Percentiles rank a stretch among this genome's conserved stretches.
Evolutionary conservation across 164 flowering plant genomes (phyloP).

Genomic region (Berberis vulgaris): DNA sequence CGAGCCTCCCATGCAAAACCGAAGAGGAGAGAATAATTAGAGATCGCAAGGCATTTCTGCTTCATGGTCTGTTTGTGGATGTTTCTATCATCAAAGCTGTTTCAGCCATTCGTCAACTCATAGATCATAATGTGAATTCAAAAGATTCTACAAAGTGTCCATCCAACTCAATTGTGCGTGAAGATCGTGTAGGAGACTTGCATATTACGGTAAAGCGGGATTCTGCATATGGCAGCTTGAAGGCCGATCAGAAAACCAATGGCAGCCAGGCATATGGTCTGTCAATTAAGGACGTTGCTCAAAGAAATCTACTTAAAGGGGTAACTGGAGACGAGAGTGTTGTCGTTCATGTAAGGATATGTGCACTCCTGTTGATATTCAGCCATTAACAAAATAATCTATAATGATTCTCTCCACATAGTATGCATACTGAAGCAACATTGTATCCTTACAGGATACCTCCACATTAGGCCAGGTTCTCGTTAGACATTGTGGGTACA

Average conservation of each 20-base stretch:
- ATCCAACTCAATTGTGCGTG: constrained; percentile 30
- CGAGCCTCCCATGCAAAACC: constrained; percentile 78
- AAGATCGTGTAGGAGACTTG: constrained; percentile 69
- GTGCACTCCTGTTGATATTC: constrained; percentile 1
- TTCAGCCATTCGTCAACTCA: constrained; percentile 40
- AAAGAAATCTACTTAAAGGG: constrained; percentile 73
- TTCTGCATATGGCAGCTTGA: constrained; percentile 28
- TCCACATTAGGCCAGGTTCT: constrained; percentile 6
- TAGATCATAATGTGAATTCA: constrained; percentile 26
- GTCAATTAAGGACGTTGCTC: constrained; percentile 36
- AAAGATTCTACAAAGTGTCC: constrained; percentile 11
- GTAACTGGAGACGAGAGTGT: constrained; percentile 90
- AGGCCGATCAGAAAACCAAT: constrained; percentile 24
- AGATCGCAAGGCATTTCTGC: constrained; percentile 87
- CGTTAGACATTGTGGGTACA: constrained; percentile 15
- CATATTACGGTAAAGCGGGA: constrained; percentile 34
- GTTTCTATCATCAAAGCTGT: constrained; percentile 65
- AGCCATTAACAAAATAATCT: not conserved
- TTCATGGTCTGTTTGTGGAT: constrained; percentile 76
- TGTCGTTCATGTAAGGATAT: constrained; percentile 63
- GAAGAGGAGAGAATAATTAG: constrained; percentile 86
- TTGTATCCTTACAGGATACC: constrained; percentile 53
- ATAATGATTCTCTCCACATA: not conserved
- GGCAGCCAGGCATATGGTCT: constrained; percentile 15
- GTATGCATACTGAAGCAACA: constrained; percentile 8